Conservation (phyloP, 495 filamentous ascomycete genomes). For the Cladorrhinum samala region DNA sequence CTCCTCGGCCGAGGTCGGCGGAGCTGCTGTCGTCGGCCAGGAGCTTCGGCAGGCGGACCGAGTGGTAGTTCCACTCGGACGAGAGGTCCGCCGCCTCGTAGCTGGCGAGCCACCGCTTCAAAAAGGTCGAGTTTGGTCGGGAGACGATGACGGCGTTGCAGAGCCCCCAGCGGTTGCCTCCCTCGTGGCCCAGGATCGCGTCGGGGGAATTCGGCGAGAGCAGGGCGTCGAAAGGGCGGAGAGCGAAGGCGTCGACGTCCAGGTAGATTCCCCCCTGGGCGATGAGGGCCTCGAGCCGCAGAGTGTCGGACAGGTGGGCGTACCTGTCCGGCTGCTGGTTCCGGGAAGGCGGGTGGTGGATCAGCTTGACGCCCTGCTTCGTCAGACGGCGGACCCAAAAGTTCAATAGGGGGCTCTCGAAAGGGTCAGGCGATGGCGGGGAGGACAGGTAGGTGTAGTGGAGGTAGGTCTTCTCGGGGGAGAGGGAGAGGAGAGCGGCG, state of each 20-base stretch:
- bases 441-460: conserved; percentile 41
- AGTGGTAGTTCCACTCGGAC: conserved; percentile 44
- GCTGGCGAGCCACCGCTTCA: conserved; percentile 37
- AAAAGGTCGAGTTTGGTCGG: conserved; percentile 35
- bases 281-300: conserved; percentile 37
- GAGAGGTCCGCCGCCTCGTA: conserved; percentile 34
- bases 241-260: conserved; percentile 38
- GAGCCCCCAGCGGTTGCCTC: conserved; percentile 40
- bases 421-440: conserved; percentile 31
- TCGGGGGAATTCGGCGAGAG: conserved; percentile 37
- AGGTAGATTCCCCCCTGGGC: conserved; percentile 42
- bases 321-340: conserved; percentile 25
- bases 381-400: conserved; percentile 36
- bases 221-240: conserved; percentile 33
- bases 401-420: conserved; percentile 33
- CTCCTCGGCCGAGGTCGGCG: too few relatives aligned
- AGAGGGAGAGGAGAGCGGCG: conserved; percentile 37
- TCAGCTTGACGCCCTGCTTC: conserved; percentile 32
- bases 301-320: conserved; percentile 39
- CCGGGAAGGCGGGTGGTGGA: conserved; percentile 32
- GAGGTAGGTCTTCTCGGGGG: conserved; percentile 36
- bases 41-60: conserved; percentile 37
- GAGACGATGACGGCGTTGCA: conserved; percentile 44
- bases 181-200: conserved; percentile 40
- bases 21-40: conserved; percentile 31